These are phyloP conservation scores for Fusarium dimerum DNA, from an alignment of 2,329 filamentous ascomycete genomes.

Conservation along the genomic window DNA sequence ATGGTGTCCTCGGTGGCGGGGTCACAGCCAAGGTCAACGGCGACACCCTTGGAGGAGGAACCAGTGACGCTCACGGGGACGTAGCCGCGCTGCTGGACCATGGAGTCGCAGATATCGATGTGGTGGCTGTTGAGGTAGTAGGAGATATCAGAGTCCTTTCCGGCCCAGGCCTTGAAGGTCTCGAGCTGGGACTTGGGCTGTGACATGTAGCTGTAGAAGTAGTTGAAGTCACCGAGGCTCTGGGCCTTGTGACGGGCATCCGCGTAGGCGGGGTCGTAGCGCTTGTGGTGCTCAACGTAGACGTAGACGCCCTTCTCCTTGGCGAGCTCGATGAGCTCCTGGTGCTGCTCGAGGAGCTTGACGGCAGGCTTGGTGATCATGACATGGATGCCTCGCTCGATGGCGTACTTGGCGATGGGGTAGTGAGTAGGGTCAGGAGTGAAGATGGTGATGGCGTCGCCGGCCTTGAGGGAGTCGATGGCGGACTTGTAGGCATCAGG, in stretches of 20 bases:
- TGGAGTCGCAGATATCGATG: slow-evolving; percentile 88
- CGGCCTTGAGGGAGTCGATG: slow-evolving; percentile 78
- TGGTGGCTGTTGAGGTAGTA: slow-evolving; percentile 98
- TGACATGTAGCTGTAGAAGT: slow-evolving; percentile 97
- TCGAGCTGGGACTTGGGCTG: slow-evolving; percentile 89
- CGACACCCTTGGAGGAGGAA: slow-evolving; percentile 75
- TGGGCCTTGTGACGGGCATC: slow-evolving; percentile 79
- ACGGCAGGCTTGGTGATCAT: slow-evolving; percentile 93
- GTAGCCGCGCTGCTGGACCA: slow-evolving; percentile 75
- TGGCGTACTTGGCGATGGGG: slow-evolving; percentile 88
- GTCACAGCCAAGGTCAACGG: slow-evolving; percentile 75
- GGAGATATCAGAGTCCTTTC: slow-evolving; percentile 87
- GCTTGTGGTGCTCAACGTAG: slow-evolving; percentile 95
- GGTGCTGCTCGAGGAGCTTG: slow-evolving; percentile 79
- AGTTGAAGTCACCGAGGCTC: slow-evolving; percentile 90
- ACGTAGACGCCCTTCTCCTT: slow-evolving; percentile 80
- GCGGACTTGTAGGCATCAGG: slow-evolving; percentile 84
- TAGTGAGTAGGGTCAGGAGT: slow-evolving; percentile 92
- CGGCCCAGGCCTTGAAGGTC: slow-evolving; percentile 94
- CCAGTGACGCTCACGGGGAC: slow-evolving; percentile 78
- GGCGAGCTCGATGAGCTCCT: slow-evolving; percentile 71
- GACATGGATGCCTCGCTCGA: slow-evolving; percentile 84
- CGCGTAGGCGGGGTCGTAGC: slow-evolving; percentile 89
- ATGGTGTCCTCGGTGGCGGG: slow-evolving; percentile 90
- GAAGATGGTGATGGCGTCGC: slow-evolving; percentile 94